Base-by-base conservation (phyloP, 2,329 filamentous ascomycete genomes). In the Aspergillus bombycis region DNA sequence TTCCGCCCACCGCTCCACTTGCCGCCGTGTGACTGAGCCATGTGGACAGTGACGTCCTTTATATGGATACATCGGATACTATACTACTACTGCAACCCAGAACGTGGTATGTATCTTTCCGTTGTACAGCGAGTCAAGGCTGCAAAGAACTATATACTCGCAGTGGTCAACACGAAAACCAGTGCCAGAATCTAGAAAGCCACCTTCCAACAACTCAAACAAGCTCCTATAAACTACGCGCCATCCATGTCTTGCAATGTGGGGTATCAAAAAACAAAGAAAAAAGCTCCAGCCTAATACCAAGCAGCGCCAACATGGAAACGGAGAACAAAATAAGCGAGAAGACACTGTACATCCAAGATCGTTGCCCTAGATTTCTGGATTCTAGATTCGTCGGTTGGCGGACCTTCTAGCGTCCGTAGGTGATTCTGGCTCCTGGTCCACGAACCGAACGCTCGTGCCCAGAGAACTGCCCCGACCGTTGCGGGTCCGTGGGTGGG, bases 381-480 rank as follows among this genome's bases (percentile, higher is more conserved):
- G 62, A 75, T 19, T 32, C 48, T 52, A 32, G 23, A 69, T 62
- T 48, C 74, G 73, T 67, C 75, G 74, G 66, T 70, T 76, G 5
- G 72, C 70, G 16, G 78, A 80, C 56, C 68, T 72, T 60, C 77
- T 72, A 34, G 77, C 77, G 56, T 79, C 77, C 6, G 74, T 77
- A 9, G 78, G 78, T 41, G 78, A 80, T 62, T 78, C 74, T 2
- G 78, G 78, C 50, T 78, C 77, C 56, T 79, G 74, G 58, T 79
- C 77, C 43, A 74, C 78, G 60, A 80, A 80, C 11, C 78, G 77
- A 48, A 80, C 78, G 62, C 71, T 80, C 32, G 75, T 74, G n/a
- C 72, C 73, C 28, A 74, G 62, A n/a, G 73, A 66, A 57, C 67
- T 72, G 30, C 67, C 65, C 34, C 73, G 73, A 55, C 73, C 70